Evolutionary conservation across 176 grass and related monocot species (phyloP).

Genomic region (Carex pumila): DNA sequence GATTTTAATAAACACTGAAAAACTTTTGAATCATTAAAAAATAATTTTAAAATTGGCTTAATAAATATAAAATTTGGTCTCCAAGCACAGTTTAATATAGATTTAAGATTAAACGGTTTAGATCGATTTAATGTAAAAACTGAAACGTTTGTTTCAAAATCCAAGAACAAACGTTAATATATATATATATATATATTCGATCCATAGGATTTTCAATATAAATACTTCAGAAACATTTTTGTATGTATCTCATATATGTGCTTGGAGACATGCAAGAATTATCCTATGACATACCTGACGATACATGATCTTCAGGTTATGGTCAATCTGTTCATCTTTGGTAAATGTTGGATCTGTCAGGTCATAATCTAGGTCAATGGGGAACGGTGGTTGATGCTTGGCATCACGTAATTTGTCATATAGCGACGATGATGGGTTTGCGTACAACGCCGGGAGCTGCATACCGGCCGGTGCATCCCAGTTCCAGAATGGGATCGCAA

Average conservation of each 20-base stretch:
- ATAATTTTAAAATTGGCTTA: too few species aligned
- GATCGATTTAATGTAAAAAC: too few species aligned
- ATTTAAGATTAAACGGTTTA: too few species aligned
- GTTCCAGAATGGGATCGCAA: conserved; percentile 80
- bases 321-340: conserved; percentile 23
- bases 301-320: conserved; percentile 71
- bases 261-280: background rate
- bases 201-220: background rate
- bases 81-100: too few species aligned
- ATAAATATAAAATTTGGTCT: too few species aligned
- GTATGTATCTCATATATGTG: background rate
- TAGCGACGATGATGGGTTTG: conserved; percentile 29
- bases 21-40: too few species aligned
- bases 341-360: conserved; percentile 8
- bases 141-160: too few species aligned
- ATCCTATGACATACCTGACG: conserved; percentile 33
- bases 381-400: conserved; percentile 41
- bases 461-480: conserved; percentile 67
- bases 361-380: conserved; percentile 44
- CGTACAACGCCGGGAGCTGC: conserved; percentile 45
- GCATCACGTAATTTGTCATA: conserved; percentile 37
- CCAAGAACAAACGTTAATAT: too few species aligned
- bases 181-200: background rate
- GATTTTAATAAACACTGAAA: too few species aligned
- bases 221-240: too few species aligned